Conservation (phyloP, 805 yeast species). For the Candida qinlingensis region DNA sequence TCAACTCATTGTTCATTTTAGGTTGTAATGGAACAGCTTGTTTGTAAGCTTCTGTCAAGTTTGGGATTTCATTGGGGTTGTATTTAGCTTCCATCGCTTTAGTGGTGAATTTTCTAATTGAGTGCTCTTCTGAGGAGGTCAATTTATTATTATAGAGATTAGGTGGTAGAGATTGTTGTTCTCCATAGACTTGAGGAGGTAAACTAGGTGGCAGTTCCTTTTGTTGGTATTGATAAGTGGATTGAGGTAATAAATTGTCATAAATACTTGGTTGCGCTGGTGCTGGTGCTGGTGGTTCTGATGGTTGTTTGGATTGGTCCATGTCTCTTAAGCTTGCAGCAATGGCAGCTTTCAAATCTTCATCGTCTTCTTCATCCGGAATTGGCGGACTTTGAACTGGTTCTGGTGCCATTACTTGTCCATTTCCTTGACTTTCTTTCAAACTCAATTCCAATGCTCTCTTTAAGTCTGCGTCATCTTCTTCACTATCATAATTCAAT, state of each 20-base stretch:
- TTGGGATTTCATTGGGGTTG: conserved; percentile 33
- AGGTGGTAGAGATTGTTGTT: neutral
- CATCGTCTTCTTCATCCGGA: conserved; percentile 61
- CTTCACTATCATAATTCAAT: conserved; percentile 37
- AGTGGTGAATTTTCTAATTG: conserved; percentile 63
- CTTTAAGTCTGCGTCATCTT: conserved; percentile 74
- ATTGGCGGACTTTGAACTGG: neutral
- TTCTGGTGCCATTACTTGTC: conserved; percentile 20
- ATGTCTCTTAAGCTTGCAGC: conserved; percentile 83
- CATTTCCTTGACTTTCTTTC: conserved; percentile 39
- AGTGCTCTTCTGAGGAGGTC: conserved; percentile 61
- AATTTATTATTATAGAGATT: conserved; percentile 15
- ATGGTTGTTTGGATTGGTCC: conserved; percentile 29
- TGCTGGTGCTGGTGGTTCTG: conserved; percentile 7
- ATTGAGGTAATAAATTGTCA: conserved; percentile 17
- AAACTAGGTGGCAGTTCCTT: conserved; percentile 1
- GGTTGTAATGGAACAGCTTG: conserved; percentile 62
- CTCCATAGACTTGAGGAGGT: conserved; percentile 20
- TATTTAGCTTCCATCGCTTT: conserved; percentile 41
- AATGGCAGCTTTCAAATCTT: conserved; percentile 89
- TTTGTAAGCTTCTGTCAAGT: conserved; percentile 52
- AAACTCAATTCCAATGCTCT: conserved; percentile 77
- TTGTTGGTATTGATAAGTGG: conserved; percentile 4
- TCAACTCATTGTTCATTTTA: conserved; percentile 55
- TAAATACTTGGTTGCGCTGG: conserved; percentile 15